Base-by-base conservation (phyloP, 2,329 filamentous ascomycete species). In the Alternaria triticina region DNA sequence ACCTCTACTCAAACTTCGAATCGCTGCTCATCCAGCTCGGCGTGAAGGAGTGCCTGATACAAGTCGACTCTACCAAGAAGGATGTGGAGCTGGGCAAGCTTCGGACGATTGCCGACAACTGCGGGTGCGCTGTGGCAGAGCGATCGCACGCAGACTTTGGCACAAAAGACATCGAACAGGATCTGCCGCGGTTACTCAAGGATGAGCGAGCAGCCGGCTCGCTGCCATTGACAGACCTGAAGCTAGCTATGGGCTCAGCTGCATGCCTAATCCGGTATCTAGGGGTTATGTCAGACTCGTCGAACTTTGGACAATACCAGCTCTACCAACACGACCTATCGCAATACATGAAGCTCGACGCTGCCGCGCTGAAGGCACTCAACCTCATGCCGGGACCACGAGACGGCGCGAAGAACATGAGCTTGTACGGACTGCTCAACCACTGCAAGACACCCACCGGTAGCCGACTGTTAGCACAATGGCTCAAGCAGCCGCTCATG, bases 401-500 rank as follows among this genome's bases (percentile, higher is more conserved):
- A 68, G 96, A 99, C 75, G 96, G 96, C 2, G 88, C 93, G n/a
- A 98, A 97, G 83, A 96, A 89, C 1, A 99, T 99, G 96, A 98
- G 94, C 76, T 80, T 99, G 56, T 99, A 92, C 72, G 96, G 96
- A 0, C 83, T 99, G 17, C 85, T 99, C 45, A 98, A 99, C 74
- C 94, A 98, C 80, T 99, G 96, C 89, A 98, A 97, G 80, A 99
- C 96, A 1, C 93, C 96, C 0, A 90, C 97, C 1, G 96, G 96
- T 13, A 97, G 94, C 74, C 87, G 96, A 51, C 80, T 99, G 61
- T 84, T 99, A 28, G 91, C 95, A 1, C 96, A 99, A 77, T 99
- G 96, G 96, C 84, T 99, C 57, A 99, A 99, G 81, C 96, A 99
- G 79, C 96, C 96, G 0, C 83, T 99, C 43, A 99, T 99, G 96